These are phyloP conservation scores for Dimocarpus longan DNA, from an alignment of 345 rosid species.

Conservation along the genomic window DNA sequence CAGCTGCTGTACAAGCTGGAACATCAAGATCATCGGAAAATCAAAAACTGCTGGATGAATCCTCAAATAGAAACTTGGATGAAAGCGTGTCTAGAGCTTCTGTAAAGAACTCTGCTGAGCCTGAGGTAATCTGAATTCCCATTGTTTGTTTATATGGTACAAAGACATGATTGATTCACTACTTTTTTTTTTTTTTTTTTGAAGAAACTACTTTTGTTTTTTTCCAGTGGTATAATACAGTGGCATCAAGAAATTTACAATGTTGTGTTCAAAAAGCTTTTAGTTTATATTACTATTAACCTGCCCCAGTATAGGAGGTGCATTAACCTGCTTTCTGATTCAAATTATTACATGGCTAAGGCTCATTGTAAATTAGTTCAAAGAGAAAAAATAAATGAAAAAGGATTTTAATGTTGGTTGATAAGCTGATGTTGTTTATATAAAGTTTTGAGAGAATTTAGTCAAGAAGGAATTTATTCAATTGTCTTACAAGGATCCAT, in stretches of 20 bases:
- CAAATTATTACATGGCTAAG: not conserved
- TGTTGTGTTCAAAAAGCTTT: not conserved
- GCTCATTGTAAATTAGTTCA: not conserved
- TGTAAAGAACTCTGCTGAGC: slow-evolving; percentile 53
- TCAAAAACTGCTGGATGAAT: slow-evolving; percentile 64
- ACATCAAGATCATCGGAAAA: slow-evolving; percentile 41
- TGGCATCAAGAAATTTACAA: not conserved
- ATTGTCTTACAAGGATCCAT: not conserved
- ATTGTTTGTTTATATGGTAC: slow-evolving; percentile 9
- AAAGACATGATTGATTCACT: slow-evolving; percentile 5
- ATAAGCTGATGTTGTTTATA: not conserved
- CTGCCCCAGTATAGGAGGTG: not conserved
- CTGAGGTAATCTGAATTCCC: slow-evolving; percentile 58
- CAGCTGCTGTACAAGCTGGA: slow-evolving; percentile 45
- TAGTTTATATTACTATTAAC: slow-evolving; percentile 4
- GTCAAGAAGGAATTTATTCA: not conserved
- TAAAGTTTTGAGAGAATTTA: not conserved
- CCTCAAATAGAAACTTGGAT: slow-evolving; percentile 43
- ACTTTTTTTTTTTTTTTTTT: not conserved
- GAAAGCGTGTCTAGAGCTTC: slow-evolving; percentile 51
- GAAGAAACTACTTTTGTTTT: not conserved
- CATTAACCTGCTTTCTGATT: not conserved
- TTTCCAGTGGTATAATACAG: not conserved
- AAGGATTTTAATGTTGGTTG: not conserved
- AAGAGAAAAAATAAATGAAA: not conserved